Base-by-base conservation (phyloP, 164 flowering plant genomes). In the Litsea cubeba region DNA sequence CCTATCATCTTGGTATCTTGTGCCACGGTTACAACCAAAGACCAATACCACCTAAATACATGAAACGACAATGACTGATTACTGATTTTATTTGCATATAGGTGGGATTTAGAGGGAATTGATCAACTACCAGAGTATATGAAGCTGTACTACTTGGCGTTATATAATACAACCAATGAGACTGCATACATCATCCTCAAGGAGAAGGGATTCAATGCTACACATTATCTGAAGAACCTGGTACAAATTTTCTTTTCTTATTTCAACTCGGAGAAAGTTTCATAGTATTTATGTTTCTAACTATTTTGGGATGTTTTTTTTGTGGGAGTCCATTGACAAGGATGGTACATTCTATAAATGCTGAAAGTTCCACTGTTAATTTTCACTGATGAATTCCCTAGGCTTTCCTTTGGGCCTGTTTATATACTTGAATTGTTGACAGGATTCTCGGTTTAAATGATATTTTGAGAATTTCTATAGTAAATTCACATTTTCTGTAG, bases 41-140 rank as follows among this genome's bases (percentile, higher is more conserved):
- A 3, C 14, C 14, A 12, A 54, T 54, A 54, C 58, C 1, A 12
- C 58, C 18, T 12, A 1, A 54, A 15, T 57, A 15, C 18, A 57
- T 57, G 62, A 57, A 57, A 2, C 25, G 28, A 22, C 3, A 15
- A 22, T 6, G 0, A 22, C 66, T 12, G 14, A 24, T 63, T 63
- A 25, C 30, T 63, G 28, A 25, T 63, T 63, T 63, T 63, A 23
- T 15, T 22, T 63, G 5, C 5, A n/a, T 3, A 58, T 58, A 78
- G 80, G 50, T 78, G 80, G 80, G 77, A 71, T 65, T 24, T 78
- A 3, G n/a, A 65, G 11, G 65, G 50, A 17, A 15, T 78, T 22
- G 75, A 71, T 25, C 54, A 65, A 24, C 77, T 78, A n/a, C 80
- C 77, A 0, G 22, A 78, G n/a, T 32, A 70, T 63, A 74, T 78